Evolutionary conservation across 495 filamentous ascomycete genomes (phyloP).

Genomic region (Immersiella caudata): DNA sequence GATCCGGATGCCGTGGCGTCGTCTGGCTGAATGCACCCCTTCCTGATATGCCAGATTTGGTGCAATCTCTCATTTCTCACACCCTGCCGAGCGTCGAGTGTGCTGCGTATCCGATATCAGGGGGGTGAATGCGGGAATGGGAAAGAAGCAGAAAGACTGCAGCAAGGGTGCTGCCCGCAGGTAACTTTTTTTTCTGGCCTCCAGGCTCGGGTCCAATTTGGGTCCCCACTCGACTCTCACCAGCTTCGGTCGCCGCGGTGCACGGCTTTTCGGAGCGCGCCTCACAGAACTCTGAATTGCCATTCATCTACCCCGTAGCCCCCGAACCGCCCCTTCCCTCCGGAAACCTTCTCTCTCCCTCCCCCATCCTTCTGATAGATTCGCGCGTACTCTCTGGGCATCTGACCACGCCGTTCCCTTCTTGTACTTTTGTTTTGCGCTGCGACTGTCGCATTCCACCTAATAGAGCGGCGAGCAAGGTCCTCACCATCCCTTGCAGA

Average conservation of each 20-base stretch:
- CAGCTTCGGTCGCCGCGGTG: constrained; percentile 24
- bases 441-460: constrained; percentile 22
- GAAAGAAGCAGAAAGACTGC: constrained; percentile 15
- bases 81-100: neutral
- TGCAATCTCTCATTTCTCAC: constrained; percentile 10
- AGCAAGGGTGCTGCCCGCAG: neutral
- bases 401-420: constrained; percentile 30
- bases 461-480: constrained; percentile 18
- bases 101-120: neutral
- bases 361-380: constrained; percentile 20
- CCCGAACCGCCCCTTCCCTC: constrained; percentile 21
- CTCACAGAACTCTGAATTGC: constrained; percentile 24
- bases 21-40: constrained; percentile 31
- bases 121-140: constrained; percentile 7
- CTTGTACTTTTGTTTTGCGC: constrained; percentile 31
- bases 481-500: constrained; percentile 31
- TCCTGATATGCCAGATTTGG: constrained; percentile 3
- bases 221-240: constrained; percentile 20
- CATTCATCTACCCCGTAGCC: constrained; percentile 30
- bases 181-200: constrained; percentile 20
- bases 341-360: constrained; percentile 21
- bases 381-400: constrained; percentile 18
- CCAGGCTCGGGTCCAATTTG: constrained; percentile 22
- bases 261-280: constrained; percentile 22
- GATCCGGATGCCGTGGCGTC: constrained; percentile 16